Evolutionary conservation across 1,139 yeast genomes (phyloP), one percentile per base, ranked within the genome.

Genomic region (Nadsonia commutata): DNA sequence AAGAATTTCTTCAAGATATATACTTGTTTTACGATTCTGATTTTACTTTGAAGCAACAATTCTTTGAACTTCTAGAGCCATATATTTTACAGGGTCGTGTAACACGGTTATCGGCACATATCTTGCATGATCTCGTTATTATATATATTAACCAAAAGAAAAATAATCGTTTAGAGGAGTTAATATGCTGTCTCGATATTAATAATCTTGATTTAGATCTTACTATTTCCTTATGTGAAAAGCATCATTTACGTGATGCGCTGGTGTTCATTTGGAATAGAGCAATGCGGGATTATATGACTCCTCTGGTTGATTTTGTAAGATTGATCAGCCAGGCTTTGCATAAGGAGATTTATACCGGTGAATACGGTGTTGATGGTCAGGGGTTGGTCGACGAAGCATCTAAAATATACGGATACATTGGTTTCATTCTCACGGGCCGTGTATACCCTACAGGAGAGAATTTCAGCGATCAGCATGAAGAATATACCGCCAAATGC

Each of bases 361-460:
- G 38, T 8, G 40, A 45, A 6, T 47, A 45, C 4, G 48, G 46
- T 5, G 46, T 50, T 13, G 50, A 46, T 3, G 43, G 46, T 5
- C 48, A 47, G 18, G 41, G 40, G 9, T 39, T 46, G 20, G 53
- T 48, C 3, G 36, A 47, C 27, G 51, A 56, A 2, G 62, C 58
- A 1, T 51, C 52, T 7, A 69, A 67, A 48, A 73, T 76, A 0
- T 82, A 66, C 51, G 66, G 78, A 0, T 86, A 80, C 56, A 57
- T 86, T 51, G 68, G 86, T 0, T 79, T 74, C 52, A 64, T 78
- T n/a, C 62, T 84, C 38, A 78, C 86, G 0, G 93, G 94, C 1
- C 64, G 86, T 41, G 79, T 79, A 47, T 86, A 78, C 56, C 95
- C 95, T 0, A 77, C 80, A 0, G 88, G 78, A 16, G 60, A 65